Base-by-base conservation (phyloP, 148 eudicot genomes). In the Bassia scoparia region DNA sequence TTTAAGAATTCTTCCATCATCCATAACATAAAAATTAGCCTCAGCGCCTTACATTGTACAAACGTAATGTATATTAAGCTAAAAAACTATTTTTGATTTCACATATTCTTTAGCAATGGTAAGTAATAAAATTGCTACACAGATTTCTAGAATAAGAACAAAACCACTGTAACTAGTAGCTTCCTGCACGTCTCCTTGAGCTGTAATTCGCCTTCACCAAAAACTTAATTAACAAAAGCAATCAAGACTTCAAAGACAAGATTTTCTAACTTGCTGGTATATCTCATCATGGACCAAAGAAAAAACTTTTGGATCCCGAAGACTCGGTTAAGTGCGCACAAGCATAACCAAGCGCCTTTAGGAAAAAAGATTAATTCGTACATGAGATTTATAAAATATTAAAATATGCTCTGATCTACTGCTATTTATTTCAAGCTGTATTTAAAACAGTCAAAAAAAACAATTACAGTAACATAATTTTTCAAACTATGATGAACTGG, bases 51-150 rank as follows among this genome's bases (percentile, higher is more conserved):
- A 61, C 74, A 70, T 70, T 43, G 21, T 44, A 24, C 31, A 12
- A 64, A 53, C 61, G 20, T 8, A 2, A 35, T 37, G 49, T 35
- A 43, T 10, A 31, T 38, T 27, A 30, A 60, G 64, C 58, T 71
- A 46, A 66, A 48, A 3, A 9, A 34, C 16, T 61, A 4, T 21
- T 62, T 58, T 29, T 2, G 4, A 61, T 77, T 76, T 46, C 43
- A 17, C 92, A 93, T 97, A 90, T 93, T 80, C n/a, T 91, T 89
- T 70, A 91, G 93, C 90, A 94, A 94, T 33, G 98, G 98, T 41
- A 86, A 81, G 73, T 89, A 89, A 80, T 89, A 79, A 80, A 94
- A 97, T 70, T 85, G 81, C 55, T 94, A 18, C 93, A 91, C 55
- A 89, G 97, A 78, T 96, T 83, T 8, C 53, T 86, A 18, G 13